Base-by-base conservation (phyloP, 1,139 yeast species). In the Kodamaea anthophila region DNA sequence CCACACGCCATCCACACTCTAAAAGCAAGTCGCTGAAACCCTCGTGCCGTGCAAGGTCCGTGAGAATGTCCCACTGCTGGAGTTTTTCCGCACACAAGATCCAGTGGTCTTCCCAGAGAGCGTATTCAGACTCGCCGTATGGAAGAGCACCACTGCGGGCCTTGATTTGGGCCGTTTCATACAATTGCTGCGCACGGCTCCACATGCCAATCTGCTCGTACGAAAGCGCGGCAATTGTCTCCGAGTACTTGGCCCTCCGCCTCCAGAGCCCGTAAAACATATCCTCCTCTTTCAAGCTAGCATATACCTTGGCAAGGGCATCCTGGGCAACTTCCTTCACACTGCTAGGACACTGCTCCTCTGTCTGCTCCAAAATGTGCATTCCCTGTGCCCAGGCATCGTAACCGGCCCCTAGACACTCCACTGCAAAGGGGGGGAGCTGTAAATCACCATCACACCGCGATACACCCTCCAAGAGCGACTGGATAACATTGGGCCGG, bases 91-190 rank as follows among this genome's bases (percentile, higher is more conserved):
- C 96, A 63, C 98, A 88, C 21, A 85, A 60, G 33, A 93, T 86
- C 99, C 98, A 93, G 46, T 91, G 94, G 50, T 93, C 98, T 59
- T 93, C 99, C 99, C 99, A 93, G 26, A 93, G 64, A 0, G 94
- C 79, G 48, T 93, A 93, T 48, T 93, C 99, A 1, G 95, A 77
- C 49, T 93, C 97, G 15, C 96, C 86, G 51, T 86, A 93, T 0
- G 98, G 98, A 30, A 91, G 63, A 3, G 85, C 94, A 2, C 98
- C 98, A 48, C 94, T 82, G 36, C 98, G 67, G 0, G 98, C 98
- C 46, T 91, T 88, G 36, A 93, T 83, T 58, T 93, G 98, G 1
- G 98, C 98, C n/a, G 87, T 77, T 56, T 93, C 99, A 45, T 93
- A 93, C 43, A 88, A 61, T 47, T 87, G 95, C 53, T 86, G 83